These are phyloP conservation scores for Coniella vitis DNA, from an alignment of 2,329 filamentous ascomycete species.

Conservation along the genomic window DNA sequence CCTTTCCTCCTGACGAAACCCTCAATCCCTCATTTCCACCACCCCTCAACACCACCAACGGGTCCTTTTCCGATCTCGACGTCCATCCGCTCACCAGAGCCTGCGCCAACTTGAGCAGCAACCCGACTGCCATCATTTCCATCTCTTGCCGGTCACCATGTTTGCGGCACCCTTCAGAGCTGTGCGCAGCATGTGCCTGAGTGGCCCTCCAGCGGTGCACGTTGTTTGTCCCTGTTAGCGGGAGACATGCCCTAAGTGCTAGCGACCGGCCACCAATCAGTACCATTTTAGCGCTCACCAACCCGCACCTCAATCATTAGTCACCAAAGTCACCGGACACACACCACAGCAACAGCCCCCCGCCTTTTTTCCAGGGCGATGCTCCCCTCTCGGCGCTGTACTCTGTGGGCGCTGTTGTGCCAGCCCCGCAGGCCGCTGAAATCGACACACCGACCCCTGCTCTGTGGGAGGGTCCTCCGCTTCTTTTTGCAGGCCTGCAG, in stretches of 20 bases:
- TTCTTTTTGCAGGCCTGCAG: slow-evolving; percentile 7
- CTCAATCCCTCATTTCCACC: background rate
- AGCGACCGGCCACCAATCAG: too few relatives aligned
- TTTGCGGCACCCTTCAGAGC: background rate
- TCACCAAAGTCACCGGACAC: too few relatives aligned
- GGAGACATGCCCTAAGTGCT: background rate
- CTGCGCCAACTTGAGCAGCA: too few relatives aligned
- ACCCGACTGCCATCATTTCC: background rate
- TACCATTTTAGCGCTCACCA: too few relatives aligned
- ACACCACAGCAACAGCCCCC: too few relatives aligned
- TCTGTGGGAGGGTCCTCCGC: slow-evolving; percentile 1
- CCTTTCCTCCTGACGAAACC: background rate
- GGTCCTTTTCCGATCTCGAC: too few relatives aligned
- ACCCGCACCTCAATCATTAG: too few relatives aligned
- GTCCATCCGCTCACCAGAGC: too few relatives aligned
- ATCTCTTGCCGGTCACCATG: background rate
- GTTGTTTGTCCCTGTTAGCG: background rate
- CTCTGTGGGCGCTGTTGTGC: too few relatives aligned
- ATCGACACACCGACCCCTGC: slow-evolving; percentile 4
- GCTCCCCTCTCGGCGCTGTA: too few relatives aligned
- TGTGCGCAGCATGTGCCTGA: background rate
- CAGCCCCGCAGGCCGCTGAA: background rate
- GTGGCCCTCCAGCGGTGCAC: background rate
- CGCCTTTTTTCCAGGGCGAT: too few relatives aligned
- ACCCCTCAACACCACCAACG: background rate